phyloP scores from a whole-genome alignment of 495 filamentous ascomycete species.

The Hypoxylon fragiforme region DNA sequence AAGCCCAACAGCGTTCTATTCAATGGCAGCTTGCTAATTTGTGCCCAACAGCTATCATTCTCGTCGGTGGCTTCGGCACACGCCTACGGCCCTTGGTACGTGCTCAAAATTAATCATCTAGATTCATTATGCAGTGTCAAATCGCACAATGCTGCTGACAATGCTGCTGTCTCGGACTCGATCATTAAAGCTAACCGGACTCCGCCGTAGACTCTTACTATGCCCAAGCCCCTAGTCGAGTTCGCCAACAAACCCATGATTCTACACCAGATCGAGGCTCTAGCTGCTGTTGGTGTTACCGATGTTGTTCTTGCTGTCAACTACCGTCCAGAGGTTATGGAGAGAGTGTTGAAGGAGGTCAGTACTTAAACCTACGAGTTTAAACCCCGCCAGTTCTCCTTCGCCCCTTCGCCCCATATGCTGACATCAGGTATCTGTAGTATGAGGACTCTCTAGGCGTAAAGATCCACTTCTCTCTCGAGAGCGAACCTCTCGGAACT shows the following conservation, averaged over 20 bases:
- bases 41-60: slow-evolving; percentile 80
- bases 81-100: slow-evolving; percentile 95
- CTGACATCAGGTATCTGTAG: slow-evolving; percentile 48
- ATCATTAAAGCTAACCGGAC: slow-evolving; percentile 29
- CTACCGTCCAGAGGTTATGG: slow-evolving; percentile 97
- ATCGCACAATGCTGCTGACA: slow-evolving; percentile 6
- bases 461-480: slow-evolving; percentile 94
- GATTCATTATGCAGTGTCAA: slow-evolving; percentile 3
- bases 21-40: slow-evolving; percentile 35
- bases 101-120: slow-evolving; percentile 28
- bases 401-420: not conserved
- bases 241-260: slow-evolving; percentile 99
- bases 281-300: slow-evolving; percentile 93
- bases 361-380: slow-evolving; percentile 27
- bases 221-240: slow-evolving; percentile 96
- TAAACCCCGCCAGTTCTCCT: slow-evolving; percentile 4
- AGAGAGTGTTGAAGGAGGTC: slow-evolving; percentile 60
- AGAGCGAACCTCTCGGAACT: slow-evolving; percentile 92
- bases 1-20: not conserved
- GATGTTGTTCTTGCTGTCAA: slow-evolving; percentile 98
- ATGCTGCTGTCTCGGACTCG: slow-evolving; percentile 11
- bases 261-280: slow-evolving; percentile 92
- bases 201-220: slow-evolving; percentile 78
- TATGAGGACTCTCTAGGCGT: slow-evolving; percentile 91
- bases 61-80: slow-evolving; percentile 98